Evolutionary conservation across 352 stramenopile species (phyloP).

Genomic region (Hyaloperonospora brassicae): DNA sequence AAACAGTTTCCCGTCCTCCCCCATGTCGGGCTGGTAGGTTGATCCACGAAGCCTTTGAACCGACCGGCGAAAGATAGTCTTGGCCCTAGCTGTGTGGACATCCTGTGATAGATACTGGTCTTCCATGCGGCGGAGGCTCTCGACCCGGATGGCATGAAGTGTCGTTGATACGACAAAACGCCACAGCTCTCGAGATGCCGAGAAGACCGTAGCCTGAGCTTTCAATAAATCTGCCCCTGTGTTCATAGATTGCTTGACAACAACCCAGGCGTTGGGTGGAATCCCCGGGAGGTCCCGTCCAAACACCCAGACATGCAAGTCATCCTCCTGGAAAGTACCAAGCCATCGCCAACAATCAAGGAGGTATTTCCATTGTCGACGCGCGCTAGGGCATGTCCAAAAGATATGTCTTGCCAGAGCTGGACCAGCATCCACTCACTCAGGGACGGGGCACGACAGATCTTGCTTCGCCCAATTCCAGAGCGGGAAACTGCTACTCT

Average conservation of each 20-base stretch:
- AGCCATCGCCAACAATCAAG: neutral
- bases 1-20: neutral
- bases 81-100: too few relatives aligned
- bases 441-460: neutral
- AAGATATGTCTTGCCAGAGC: too few relatives aligned
- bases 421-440: neutral
- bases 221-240: neutral
- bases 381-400: neutral
- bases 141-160: too few relatives aligned
- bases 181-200: neutral
- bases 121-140: too few relatives aligned
- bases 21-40: slow-evolving; percentile 1
- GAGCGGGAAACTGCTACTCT: neutral
- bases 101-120: too few relatives aligned
- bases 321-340: too few relatives aligned
- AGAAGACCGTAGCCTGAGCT: neutral
- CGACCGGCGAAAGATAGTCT: too few relatives aligned
- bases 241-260: neutral
- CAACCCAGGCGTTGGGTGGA: neutral
- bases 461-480: neutral
- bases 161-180: too few relatives aligned
- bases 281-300: neutral
- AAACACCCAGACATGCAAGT: too few relatives aligned
- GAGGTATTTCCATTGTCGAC: neutral
- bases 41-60: neutral